These are phyloP conservation scores for Aureobasidium pullulans DNA, from an alignment of 2,329 filamentous ascomycete genomes.

Conservation along the genomic window DNA sequence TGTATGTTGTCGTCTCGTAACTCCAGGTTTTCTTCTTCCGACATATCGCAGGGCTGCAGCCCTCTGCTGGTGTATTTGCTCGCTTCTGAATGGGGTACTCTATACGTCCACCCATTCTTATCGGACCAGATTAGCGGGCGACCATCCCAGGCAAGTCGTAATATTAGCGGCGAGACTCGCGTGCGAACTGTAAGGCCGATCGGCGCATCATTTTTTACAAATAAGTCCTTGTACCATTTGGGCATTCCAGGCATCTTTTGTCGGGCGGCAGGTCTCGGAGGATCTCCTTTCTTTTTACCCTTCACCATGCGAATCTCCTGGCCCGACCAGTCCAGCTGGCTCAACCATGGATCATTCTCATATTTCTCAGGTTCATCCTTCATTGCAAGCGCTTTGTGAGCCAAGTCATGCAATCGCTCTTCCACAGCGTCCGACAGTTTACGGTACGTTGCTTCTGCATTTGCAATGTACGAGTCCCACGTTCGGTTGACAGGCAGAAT, in stretches of 20 bases:
- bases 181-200: constrained; percentile 81
- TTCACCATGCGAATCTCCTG: constrained; percentile 90
- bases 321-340: constrained; percentile 90
- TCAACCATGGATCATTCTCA: constrained; percentile 78
- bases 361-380: constrained; percentile 65
- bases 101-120: constrained; percentile 87
- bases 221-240: constrained; percentile 91
- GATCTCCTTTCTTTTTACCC: constrained; percentile 77
- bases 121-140: constrained; percentile 90
- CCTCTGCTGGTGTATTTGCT: constrained; percentile 62
- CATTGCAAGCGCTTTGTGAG: constrained; percentile 67
- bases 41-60: constrained; percentile 67
- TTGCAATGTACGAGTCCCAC: constrained; percentile 79
- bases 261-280: constrained; percentile 65
- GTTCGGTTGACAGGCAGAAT: constrained; percentile 83
- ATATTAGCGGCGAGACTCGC: constrained; percentile 74
- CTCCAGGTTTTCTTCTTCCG: constrained; percentile 59
- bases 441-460: constrained; percentile 78
- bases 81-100: constrained; percentile 57
- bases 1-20: constrained; percentile 60
- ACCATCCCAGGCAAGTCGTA: constrained; percentile 82
- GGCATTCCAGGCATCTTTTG: constrained; percentile 96
- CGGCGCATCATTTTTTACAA: constrained; percentile 56
- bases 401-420: constrained; percentile 63
- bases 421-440: constrained; percentile 69